Evolutionary conservation across 2,329 filamentous ascomycete species (phyloP).

Genomic region (Ceratocystis cacaofunesta): DNA sequence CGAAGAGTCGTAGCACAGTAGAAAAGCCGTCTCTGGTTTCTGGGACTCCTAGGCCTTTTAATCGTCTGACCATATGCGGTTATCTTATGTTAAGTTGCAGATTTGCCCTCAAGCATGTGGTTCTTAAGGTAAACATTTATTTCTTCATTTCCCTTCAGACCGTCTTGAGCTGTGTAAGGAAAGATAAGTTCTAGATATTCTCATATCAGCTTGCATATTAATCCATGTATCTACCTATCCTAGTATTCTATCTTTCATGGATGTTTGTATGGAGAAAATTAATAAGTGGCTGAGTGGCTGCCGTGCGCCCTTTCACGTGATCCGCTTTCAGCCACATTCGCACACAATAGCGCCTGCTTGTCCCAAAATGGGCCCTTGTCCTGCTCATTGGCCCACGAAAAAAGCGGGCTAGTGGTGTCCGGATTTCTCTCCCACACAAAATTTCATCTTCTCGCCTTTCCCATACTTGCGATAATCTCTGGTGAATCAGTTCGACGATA

Average conservation of each 20-base stretch:
- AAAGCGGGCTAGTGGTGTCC: slow-evolving; percentile 16
- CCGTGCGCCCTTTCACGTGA: slow-evolving; percentile 16
- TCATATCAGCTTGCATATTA: background rate
- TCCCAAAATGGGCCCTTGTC: slow-evolving; percentile 16
- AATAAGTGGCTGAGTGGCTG: slow-evolving; percentile 14
- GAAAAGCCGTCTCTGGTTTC: no score
- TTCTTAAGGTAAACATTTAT: background rate
- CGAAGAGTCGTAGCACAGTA: background rate
- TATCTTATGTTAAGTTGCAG: background rate
- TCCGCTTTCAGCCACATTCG: slow-evolving; percentile 8
- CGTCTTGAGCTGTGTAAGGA: background rate
- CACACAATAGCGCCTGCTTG: slow-evolving; percentile 14
- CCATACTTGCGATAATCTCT: slow-evolving; percentile 18
- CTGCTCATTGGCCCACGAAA: slow-evolving; percentile 18
- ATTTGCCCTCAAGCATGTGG: background rate
- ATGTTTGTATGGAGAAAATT: background rate
- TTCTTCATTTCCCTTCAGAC: background rate
- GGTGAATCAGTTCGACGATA: slow-evolving; percentile 23
- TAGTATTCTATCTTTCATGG: background rate
- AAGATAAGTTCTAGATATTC: background rate
- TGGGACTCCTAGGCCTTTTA: no score
- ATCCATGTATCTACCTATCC: background rate
- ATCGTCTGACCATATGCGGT: background rate
- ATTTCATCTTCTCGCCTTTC: slow-evolving; percentile 25
- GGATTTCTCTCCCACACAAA: slow-evolving; percentile 28